Evolutionary conservation across 169 alveolate genomes (phyloP).

Genomic region (Cardiosporidium cionae): DNA sequence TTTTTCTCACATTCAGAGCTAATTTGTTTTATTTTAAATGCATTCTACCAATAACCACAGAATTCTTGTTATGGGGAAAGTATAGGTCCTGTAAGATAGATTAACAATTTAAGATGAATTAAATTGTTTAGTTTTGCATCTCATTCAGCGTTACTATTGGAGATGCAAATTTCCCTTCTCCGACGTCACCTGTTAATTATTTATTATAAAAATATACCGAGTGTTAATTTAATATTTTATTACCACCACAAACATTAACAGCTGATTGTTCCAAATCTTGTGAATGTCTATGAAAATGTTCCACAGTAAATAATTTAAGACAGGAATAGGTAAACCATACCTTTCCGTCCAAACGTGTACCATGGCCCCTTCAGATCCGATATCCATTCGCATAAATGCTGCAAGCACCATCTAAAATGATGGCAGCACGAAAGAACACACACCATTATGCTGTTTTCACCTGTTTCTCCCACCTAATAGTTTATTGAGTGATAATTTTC

Average conservation of each 20-base stretch:
- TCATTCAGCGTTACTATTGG: slow-evolving; percentile 35
- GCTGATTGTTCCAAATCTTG: slow-evolving; percentile 36
- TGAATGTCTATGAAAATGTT: slow-evolving; percentile 16
- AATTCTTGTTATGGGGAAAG: neutral
- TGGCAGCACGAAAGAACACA: neutral
- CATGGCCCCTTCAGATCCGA: slow-evolving; percentile 24
- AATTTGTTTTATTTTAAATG: neutral
- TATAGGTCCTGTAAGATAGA: neutral
- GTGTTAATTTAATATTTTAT: too few species aligned
- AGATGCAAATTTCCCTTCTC: slow-evolving; percentile 39
- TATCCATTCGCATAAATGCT: slow-evolving; percentile 12
- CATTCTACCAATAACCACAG: neutral
- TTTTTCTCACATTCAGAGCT: too few species aligned
- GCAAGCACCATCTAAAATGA: neutral
- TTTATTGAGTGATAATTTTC: too few species aligned
- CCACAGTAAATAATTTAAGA: too few species aligned
- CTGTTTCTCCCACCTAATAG: slow-evolving; percentile 56
- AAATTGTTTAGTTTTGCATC: too few species aligned
- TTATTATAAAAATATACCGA: too few species aligned
- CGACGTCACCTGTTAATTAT: slow-evolving; percentile 26
- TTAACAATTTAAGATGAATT: too few species aligned
- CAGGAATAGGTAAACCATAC: neutral
- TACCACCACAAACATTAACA: slow-evolving; percentile 42
- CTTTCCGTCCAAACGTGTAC: slow-evolving; percentile 33
- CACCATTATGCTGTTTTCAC: slow-evolving; percentile 21